These are phyloP conservation scores for Alternaria sp. DNA, from an alignment of 2,329 filamentous ascomycete species.

Conservation along the genomic window DNA sequence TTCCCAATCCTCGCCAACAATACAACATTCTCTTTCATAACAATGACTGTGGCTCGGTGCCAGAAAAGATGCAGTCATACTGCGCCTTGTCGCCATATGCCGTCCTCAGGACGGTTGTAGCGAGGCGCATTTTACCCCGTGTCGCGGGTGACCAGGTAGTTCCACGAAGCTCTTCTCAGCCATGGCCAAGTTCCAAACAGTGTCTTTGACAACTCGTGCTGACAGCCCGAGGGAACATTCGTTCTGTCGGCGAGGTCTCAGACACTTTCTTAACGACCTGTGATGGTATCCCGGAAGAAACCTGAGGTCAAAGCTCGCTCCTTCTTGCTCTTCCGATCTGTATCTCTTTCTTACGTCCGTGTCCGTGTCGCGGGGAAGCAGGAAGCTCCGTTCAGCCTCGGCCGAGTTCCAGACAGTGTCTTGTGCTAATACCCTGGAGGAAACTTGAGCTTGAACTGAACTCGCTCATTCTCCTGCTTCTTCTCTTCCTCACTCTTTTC, in stretches of 20 bases:
- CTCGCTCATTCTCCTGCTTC: slow-evolving; percentile 12
- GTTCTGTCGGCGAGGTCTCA: not conserved
- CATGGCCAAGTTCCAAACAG: slow-evolving; percentile 25
- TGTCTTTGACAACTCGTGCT: slow-evolving; percentile 20
- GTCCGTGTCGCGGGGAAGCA: not conserved
- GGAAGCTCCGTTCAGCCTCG: slow-evolving; percentile 2
- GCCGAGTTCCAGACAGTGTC: slow-evolving; percentile 26
- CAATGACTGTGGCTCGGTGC: slow-evolving; percentile 20
- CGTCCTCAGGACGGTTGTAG: slow-evolving; percentile 1
- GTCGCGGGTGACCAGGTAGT: not conserved
- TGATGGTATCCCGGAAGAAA: not conserved
- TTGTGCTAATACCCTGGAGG: slow-evolving; percentile 42
- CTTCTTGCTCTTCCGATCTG: not conserved
- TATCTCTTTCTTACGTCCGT: not conserved
- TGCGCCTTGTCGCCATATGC: slow-evolving; percentile 4
- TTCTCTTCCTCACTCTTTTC: not conserved
- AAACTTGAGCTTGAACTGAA: slow-evolving; percentile 37
- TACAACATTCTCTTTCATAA: slow-evolving; percentile 18
- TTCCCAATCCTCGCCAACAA: not conserved
- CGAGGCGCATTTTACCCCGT: slow-evolving; percentile 7
- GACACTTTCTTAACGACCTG: not conserved
- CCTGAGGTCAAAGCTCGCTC: not conserved
- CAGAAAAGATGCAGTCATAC: slow-evolving; percentile 20
- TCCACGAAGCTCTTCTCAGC: not conserved
- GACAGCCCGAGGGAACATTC: slow-evolving; percentile 43